Conservation (phyloP, 306 rosid species). For the Vicia sativa region DNA sequence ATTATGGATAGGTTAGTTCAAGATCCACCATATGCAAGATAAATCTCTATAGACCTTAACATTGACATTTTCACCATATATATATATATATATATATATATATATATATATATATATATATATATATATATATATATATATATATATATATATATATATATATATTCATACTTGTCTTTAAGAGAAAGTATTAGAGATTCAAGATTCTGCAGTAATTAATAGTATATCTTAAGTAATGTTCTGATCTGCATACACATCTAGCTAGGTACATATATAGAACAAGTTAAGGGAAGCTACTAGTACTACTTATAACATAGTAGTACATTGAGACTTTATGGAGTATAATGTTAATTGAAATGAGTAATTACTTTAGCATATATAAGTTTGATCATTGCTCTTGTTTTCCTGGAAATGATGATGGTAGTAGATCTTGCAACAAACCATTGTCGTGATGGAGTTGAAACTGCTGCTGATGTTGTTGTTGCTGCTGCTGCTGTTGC, state of each 20-base stretch:
- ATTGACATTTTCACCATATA: constrained; percentile 15
- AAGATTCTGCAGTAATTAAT: constrained; percentile 20
- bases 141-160: too few relatives aligned
- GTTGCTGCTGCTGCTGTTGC: constrained; percentile 44
- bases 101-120: too few relatives aligned
- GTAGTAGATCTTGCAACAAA: constrained; percentile 69
- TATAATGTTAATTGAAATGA: not conserved
- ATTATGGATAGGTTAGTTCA: not conserved
- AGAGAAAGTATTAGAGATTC: too few relatives aligned
- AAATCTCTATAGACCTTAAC: not conserved
- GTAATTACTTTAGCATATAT: not conserved
- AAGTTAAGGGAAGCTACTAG: constrained; percentile 5
- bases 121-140: too few relatives aligned
- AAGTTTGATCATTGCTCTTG: constrained; percentile 47
- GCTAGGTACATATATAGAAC: not conserved
- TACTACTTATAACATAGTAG: constrained; percentile 13
- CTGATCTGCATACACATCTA: constrained; percentile 30
- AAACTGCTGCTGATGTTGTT: constrained; percentile 41
- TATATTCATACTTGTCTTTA: too few relatives aligned
- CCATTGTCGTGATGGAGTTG: constrained; percentile 57
- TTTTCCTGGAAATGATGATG: constrained; percentile 54
- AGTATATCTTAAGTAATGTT: constrained; percentile 19
- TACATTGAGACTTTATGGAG: not conserved
- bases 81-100: too few relatives aligned
- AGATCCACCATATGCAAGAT: not conserved